Evolutionary conservation across 805 yeast species (phyloP), one percentile per base, ranked within the genome.

Genomic region (Tetrapisispora phaffii): DNA sequence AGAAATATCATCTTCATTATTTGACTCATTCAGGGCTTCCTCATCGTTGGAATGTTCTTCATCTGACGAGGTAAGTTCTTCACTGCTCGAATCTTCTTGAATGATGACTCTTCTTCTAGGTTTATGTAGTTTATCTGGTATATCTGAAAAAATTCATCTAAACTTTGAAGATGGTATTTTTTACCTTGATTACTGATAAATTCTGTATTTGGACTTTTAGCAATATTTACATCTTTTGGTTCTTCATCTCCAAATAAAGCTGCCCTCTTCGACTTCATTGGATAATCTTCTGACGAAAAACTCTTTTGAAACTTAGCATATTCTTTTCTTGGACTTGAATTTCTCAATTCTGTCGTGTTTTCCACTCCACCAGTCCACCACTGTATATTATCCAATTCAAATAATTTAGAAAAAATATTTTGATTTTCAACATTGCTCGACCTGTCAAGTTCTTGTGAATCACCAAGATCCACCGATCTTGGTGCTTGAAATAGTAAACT

Each of bases 101-200:
- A 56, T 54, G n/a, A 53, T 50, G 23, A 47, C 44, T 54, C 44
- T 50, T 47, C 35, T 45, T 33, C 15, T 47, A 31, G 38, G 44
- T 10, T 54, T n/a, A 48, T 36, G 3, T 10, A 32, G 12, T 24
- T 45, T 49, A 2, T 55, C 51, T 17, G 70, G 64, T 13, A 74
- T 65, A 47, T 72, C 73, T 2, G 75, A 82, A 53, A 89, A 60
- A 89, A 89, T 49, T 89, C 97, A 57, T 89, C 97, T 46, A 89
- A 66, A 46, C 89, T 83, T 60, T 86, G 95, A 33, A 84, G 62
- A 47, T 76, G 74, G 55, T 78, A 81, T 44, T 68, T 71, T 50
- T 63, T 67, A 12, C 63, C 66, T 26, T 54, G 53, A 17, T 55
- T 41, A 5, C 57, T 50, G 1, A 51, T 44, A 20, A 59, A 50